phyloP scores from a whole-genome alignment of 129 eudicot species.

The Chrysanthemum makinoi region DNA sequence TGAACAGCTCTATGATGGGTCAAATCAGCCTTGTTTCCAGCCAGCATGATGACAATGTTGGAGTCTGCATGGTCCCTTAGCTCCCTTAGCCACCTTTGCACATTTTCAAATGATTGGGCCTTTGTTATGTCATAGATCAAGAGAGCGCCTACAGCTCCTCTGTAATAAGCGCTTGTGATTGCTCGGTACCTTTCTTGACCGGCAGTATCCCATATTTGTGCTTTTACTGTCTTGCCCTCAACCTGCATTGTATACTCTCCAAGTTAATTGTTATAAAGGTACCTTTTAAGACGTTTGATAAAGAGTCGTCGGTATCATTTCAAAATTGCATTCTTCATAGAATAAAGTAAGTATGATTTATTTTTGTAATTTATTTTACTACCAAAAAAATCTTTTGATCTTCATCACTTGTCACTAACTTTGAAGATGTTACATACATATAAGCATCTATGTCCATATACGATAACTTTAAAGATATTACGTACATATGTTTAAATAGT shows the following conservation, averaged over 20 bases:
- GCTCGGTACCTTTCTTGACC: conserved; percentile 99
- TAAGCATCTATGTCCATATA: neutral
- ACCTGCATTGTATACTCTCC: conserved; percentile 48
- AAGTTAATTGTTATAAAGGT: neutral
- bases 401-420: neutral
- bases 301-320: neutral
- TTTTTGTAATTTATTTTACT: neutral
- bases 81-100: conserved; percentile 79
- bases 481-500: too few relatives aligned
- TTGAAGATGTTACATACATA: neutral
- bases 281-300: neutral
- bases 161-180: conserved; percentile 92
- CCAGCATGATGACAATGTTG: conserved; percentile 90
- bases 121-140: conserved; percentile 87
- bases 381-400: neutral
- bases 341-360: neutral
- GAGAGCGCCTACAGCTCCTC: conserved; percentile 95
- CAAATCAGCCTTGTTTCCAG: conserved; percentile 81
- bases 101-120: conserved; percentile 81
- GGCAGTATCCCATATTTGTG: conserved; percentile 99
- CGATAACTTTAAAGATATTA: too few relatives aligned
- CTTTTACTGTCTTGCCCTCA: conserved; percentile 89
- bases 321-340: neutral
- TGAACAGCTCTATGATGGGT: conserved; percentile 63
- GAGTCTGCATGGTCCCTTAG: conserved; percentile 92